phyloP scores from a whole-genome alignment of 306 rosid species.

The Nissolia schottii region DNA sequence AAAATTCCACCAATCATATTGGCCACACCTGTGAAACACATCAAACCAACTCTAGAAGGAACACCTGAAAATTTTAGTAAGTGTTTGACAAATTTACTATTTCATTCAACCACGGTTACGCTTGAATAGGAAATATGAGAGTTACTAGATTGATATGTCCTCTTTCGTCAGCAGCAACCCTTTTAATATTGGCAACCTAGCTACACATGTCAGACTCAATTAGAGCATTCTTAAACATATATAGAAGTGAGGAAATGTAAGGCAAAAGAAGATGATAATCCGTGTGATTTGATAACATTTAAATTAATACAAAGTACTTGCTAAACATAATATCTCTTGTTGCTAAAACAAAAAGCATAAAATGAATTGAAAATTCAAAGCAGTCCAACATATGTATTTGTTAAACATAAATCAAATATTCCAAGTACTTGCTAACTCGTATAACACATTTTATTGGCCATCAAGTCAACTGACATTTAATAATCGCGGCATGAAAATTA shows the following conservation, averaged over 20 bases:
- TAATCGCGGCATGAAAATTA: too few species aligned
- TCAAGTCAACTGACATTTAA: too few species aligned
- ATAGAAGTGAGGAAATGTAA: too few species aligned
- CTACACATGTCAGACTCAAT: constrained; percentile 29
- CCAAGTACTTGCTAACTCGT: too few species aligned
- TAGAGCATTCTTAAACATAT: not conserved
- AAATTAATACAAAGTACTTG: too few species aligned
- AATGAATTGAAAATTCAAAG: not conserved
- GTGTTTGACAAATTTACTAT: not conserved
- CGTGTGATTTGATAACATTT: too few species aligned
- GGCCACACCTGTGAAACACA: not conserved
- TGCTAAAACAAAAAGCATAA: not conserved
- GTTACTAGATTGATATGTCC: constrained; percentile 26
- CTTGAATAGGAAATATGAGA: constrained; percentile 23
- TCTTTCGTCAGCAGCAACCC: constrained; percentile 22
- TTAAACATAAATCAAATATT: too few species aligned
- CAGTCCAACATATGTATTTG: not conserved
- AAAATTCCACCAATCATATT: not conserved
- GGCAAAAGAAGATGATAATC: too few species aligned
- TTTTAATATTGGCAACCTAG: constrained; percentile 13
- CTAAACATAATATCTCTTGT: too few species aligned
- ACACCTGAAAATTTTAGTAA: not conserved
- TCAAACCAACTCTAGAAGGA: not conserved
- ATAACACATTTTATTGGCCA: too few species aligned
- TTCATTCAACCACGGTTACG: not conserved